phyloP scores from a whole-genome alignment of 2,329 filamentous ascomycete genomes.

The Pestalotiopsis sp. region DNA sequence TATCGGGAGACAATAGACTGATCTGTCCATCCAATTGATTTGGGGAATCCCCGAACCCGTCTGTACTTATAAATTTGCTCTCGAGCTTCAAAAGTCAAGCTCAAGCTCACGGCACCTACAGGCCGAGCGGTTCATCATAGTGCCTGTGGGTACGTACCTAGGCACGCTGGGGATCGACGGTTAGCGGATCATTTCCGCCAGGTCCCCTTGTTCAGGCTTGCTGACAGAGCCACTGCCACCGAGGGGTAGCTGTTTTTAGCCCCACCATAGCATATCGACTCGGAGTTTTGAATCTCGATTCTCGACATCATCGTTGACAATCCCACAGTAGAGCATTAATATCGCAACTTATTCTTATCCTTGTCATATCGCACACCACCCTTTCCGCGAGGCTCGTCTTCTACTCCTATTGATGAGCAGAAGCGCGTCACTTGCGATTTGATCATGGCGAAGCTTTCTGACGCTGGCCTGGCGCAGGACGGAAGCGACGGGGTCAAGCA shows the following conservation, averaged over 20 bases:
- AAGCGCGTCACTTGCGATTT: not conserved
- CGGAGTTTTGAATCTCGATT: not conserved
- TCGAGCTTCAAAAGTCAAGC: not conserved
- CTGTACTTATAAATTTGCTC: not conserved
- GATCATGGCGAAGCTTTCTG: constrained; percentile 21
- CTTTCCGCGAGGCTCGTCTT: not conserved
- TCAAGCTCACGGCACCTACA: not conserved
- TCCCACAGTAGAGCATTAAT: not conserved
- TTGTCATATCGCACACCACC: not conserved
- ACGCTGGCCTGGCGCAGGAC: constrained; percentile 18
- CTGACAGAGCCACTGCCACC: not conserved
- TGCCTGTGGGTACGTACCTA: not conserved
- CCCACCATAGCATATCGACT: not conserved
- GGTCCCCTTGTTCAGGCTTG: not conserved
- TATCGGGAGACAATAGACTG: not conserved
- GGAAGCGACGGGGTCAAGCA: constrained; percentile 26
- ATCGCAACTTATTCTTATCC: not conserved
- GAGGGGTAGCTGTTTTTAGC: constrained; percentile 6
- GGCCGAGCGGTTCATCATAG: not conserved
- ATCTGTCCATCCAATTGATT: not conserved
- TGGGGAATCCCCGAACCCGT: not conserved
- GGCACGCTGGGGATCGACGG: not conserved
- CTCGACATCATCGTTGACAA: constrained; percentile 4
- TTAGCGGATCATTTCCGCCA: not conserved
- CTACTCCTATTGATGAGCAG: not conserved